These are phyloP conservation scores for Cenchrus fungigraminus DNA, from an alignment of 176 grass and related monocot species.

Conservation along the genomic window DNA sequence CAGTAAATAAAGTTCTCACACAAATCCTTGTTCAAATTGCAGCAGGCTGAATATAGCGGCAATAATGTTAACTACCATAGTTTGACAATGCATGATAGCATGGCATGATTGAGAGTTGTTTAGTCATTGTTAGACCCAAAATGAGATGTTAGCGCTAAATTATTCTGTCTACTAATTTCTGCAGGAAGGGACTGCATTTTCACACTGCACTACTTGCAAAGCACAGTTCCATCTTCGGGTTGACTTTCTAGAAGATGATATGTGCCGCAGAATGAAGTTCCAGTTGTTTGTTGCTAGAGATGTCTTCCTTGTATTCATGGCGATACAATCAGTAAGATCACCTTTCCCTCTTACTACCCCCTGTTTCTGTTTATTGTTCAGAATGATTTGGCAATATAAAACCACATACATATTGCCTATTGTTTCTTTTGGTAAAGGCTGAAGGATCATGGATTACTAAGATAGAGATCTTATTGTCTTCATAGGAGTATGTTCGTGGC, in stretches of 20 bases:
- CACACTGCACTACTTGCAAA: constrained; percentile 87
- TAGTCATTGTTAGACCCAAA: background rate
- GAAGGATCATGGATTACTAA: background rate
- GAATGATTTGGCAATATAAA: background rate
- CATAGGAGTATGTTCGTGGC: background rate
- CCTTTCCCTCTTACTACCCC: constrained; percentile 2
- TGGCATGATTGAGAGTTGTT: background rate
- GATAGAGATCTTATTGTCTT: background rate
- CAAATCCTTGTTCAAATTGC: background rate
- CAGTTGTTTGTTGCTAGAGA: constrained; percentile 80
- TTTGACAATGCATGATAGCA: background rate
- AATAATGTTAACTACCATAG: background rate
- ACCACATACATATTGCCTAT: background rate
- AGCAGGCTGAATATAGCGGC: background rate
- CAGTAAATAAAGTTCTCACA: background rate
- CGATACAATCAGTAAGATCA: constrained; percentile 76
- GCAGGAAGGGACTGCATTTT: constrained; percentile 80
- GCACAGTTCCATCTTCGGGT: constrained; percentile 76
- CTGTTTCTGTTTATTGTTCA: constrained; percentile 4
- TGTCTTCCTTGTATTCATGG: constrained; percentile 74
- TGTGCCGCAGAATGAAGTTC: constrained; percentile 78
- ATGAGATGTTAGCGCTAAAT: background rate
- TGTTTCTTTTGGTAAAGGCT: background rate
- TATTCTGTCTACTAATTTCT: constrained; percentile 9
- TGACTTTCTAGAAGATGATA: constrained; percentile 56